These are phyloP conservation scores for Leccinum rimulosum DNA, from an alignment of 768 basidiomycete species.

Conservation along the genomic window DNA sequence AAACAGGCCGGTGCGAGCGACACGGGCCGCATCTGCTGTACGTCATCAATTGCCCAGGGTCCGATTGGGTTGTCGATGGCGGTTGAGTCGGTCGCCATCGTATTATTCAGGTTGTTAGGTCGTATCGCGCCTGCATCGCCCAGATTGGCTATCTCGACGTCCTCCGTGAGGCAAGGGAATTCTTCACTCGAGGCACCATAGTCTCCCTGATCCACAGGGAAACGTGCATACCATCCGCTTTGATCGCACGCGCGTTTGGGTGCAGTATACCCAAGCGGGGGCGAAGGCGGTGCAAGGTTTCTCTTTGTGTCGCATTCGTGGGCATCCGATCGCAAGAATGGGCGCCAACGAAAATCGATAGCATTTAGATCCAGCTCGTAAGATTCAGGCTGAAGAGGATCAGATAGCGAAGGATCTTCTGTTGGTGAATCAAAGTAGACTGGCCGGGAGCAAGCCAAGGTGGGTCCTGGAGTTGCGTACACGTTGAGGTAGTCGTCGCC, in stretches of 20 bases:
- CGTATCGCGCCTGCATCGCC: not conserved
- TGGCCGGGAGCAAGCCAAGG: constrained; percentile 28
- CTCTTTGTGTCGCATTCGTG: constrained; percentile 4
- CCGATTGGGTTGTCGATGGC: not conserved
- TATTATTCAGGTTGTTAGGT: constrained; percentile 9
- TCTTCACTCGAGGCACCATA: constrained; percentile 13
- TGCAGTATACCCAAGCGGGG: constrained; percentile 1
- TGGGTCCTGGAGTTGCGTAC: constrained; percentile 53
- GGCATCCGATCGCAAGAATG: constrained; percentile 39
- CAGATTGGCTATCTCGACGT: constrained; percentile 10
- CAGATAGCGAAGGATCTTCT: constrained; percentile 45
- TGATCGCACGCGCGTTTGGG: constrained; percentile 17
- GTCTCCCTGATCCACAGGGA: constrained; percentile 8
- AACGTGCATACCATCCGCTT: constrained; percentile 12
- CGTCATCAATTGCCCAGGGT: constrained; percentile 15
- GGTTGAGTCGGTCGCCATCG: not conserved
- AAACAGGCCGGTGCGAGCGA: constrained; percentile 25
- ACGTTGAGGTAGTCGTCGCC: constrained; percentile 12
- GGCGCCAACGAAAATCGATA: constrained; percentile 57
- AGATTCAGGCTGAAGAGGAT: constrained; percentile 35
- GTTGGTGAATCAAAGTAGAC: constrained; percentile 53
- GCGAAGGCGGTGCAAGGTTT: not conserved
- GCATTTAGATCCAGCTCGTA: constrained; percentile 39
- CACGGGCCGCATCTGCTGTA: constrained; percentile 1
- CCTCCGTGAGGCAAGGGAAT: constrained; percentile 6